These are phyloP conservation scores for Fonsecaea monophora DNA, from an alignment of 2,329 filamentous ascomycete species.

Conservation along the genomic window DNA sequence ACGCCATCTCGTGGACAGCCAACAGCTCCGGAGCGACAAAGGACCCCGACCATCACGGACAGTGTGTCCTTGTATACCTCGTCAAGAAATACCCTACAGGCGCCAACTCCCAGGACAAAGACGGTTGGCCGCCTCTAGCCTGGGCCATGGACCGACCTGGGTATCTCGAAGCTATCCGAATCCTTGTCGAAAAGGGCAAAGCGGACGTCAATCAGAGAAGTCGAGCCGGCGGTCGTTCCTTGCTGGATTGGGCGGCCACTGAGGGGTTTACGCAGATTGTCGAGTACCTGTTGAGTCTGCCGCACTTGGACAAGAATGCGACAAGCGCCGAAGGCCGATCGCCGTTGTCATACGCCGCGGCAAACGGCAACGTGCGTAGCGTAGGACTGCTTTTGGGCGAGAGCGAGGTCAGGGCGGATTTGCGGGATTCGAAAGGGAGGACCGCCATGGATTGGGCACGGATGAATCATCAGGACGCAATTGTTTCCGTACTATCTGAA, in stretches of 20 bases:
- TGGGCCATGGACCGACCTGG: constrained; percentile 31
- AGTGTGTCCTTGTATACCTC: constrained; percentile 24
- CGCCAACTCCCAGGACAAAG: constrained; percentile 19
- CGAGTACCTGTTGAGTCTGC: constrained; percentile 20
- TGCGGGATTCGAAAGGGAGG: constrained; percentile 22
- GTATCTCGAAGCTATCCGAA: constrained; percentile 18
- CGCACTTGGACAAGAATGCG: constrained; percentile 22
- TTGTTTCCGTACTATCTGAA: constrained; percentile 17
- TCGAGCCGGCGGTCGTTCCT: constrained; percentile 21
- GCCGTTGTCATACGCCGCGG: constrained; percentile 26
- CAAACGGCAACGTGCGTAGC: constrained; percentile 21
- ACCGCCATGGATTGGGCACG: constrained; percentile 25
- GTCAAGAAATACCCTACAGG: constrained; percentile 19
- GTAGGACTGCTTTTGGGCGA: constrained; percentile 24
- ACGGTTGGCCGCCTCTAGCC: constrained; percentile 29
- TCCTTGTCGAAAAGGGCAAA: constrained; percentile 19
- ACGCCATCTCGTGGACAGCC: constrained; percentile 27
- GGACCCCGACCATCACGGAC: constrained; percentile 13
- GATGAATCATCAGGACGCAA: constrained; percentile 23
- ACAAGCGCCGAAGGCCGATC: constrained; percentile 20
- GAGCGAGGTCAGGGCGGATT: constrained; percentile 15
- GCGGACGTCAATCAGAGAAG: constrained; percentile 25
- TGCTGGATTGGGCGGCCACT: constrained; percentile 25
- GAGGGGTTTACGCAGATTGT: constrained; percentile 24
- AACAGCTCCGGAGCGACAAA: constrained; percentile 21